Evolutionary conservation across 495 filamentous ascomycete genomes (phyloP), one percentile per base, ranked within the genome.

Genomic region (Podospora anserina): DNA sequence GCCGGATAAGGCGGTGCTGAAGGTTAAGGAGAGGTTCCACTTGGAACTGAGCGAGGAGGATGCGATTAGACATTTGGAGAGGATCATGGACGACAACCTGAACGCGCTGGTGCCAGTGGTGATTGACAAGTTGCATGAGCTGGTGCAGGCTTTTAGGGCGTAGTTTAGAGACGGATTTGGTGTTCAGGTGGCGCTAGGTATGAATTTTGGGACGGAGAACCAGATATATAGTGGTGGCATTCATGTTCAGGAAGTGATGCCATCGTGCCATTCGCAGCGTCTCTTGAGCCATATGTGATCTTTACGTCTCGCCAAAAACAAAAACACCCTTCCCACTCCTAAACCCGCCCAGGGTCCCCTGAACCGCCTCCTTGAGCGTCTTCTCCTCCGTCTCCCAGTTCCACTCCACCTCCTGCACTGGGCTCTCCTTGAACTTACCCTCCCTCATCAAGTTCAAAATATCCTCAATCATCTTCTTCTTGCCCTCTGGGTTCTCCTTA

Each of bases 31-130:
- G 75, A 83, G 96, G 27, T 97, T 99, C 74, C 91, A 94, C 75
- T 75, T 98, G 39, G 95, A 97, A 79, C 86, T 96, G 84, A 91
- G 85, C 54, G 95, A 99, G 77, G 96, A 97, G 77, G 94, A 98
- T 72, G 93, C 94, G 15, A 92, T 96, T 55, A 84, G 90, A 67
- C 86, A 92, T 74, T 90, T 98, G 74, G 94, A 94, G 73, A 85
- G 87, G 66, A 82, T 98, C 64, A 97, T 98, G 76, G 89, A 92
- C 66, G 92, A 96, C 74, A 96, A 91, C 70, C 86, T 93, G 55
- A 93, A 91, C 77, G 92, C 91, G 39, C 88, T 96, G 62, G 90
- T 94, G 71, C 92, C 93, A 5, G 93, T 96, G 23, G 90, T 97
- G 39, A 97, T 98, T 83, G 95, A 99, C 84, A 86, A 91, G 64